Base-by-base conservation (phyloP, 2,329 filamentous ascomycete species). In the Whalleya microplaca region DNA sequence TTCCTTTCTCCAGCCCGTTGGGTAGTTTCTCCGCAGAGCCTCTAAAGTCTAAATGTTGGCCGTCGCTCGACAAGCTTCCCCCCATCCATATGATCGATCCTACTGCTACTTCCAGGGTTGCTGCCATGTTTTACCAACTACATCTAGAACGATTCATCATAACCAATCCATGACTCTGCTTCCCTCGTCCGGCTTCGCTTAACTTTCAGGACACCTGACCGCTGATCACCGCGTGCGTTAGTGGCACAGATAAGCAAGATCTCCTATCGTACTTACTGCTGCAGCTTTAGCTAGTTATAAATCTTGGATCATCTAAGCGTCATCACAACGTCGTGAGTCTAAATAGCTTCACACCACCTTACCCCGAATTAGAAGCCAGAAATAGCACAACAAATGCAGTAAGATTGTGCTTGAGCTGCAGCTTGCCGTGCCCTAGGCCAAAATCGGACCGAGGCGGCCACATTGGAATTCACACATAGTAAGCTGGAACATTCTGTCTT, bases 301-400 rank as follows among this genome's bases (percentile, higher is more conserved):
- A 62, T 64, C 59, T 62, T 61, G 56, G 58, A 56, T 57, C 54
- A 63, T 63, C 61, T 63, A 58, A 61, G 55, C 61, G 55, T 59
- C 58, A 63, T 61, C 55, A 59, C 59, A 45, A 61, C 61, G 51
- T 47, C 45, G 48, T 58, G 58, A 55, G 57, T 61, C 55, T 48
- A 56, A 56, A 60, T 61, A 58, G 50, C 52, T 51, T 56, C 60
- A 54, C 57, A 56, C 54, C 51, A 53, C 8, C 32, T 16, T 14
- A 16, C 32, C 14, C 32, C 5, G 32, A 37, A 7, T 14, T 3
- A 12, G 43, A 12, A 27, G 51, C 57, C 57, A 60, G 60, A 61
- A 63, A 62, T 63, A 62, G 55, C 41, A 56, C 49, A 47, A 49
- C 53, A 56, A 37, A 48, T 60, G 55, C 51, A 52, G 48, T 49